Conservation (phyloP, 352 stramenopile genomes). For the Globisporangium okanoganense region DNA sequence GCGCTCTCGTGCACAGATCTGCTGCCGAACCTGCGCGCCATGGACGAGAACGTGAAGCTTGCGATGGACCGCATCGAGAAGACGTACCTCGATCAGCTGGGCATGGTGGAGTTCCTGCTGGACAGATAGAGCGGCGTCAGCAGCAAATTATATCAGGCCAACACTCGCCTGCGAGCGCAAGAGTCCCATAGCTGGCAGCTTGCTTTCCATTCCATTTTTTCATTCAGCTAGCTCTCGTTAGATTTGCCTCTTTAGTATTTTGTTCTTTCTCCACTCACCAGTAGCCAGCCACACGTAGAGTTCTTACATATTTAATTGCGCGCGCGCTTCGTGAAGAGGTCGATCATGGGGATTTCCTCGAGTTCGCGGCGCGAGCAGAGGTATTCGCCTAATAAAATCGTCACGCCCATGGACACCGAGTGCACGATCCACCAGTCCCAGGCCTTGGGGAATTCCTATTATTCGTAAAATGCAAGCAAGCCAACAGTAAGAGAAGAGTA, state of each 20-base stretch:
- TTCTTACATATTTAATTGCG: constrained; percentile 32
- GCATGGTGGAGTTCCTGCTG: constrained; percentile 63
- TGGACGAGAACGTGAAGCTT: constrained; percentile 50
- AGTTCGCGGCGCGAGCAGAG: constrained; percentile 83
- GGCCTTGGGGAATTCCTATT: constrained; percentile 74
- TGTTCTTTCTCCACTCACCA: neutral
- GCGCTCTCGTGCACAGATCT: constrained; percentile 51
- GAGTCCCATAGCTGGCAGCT: neutral
- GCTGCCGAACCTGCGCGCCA: constrained; percentile 42
- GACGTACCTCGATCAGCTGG: constrained; percentile 62
- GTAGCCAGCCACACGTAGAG: neutral
- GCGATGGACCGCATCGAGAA: constrained; percentile 74
- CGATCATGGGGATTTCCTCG: constrained; percentile 86
- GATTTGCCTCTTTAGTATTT: neutral
- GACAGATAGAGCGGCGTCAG: constrained; percentile 17
- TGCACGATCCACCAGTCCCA: constrained; percentile 90
- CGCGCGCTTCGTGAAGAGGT: constrained; percentile 74
- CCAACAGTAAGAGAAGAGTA: neutral
- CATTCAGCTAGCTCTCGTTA: neutral
- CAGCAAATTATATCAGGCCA: neutral
- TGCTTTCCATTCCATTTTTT: neutral
- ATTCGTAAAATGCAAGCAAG: neutral
- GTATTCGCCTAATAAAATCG: constrained; percentile 86
- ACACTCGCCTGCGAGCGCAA: neutral
- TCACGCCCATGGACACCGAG: constrained; percentile 55